Base-by-base conservation (phyloP, 495 filamentous ascomycete species). In the Aspergillus panamensis region DNA sequence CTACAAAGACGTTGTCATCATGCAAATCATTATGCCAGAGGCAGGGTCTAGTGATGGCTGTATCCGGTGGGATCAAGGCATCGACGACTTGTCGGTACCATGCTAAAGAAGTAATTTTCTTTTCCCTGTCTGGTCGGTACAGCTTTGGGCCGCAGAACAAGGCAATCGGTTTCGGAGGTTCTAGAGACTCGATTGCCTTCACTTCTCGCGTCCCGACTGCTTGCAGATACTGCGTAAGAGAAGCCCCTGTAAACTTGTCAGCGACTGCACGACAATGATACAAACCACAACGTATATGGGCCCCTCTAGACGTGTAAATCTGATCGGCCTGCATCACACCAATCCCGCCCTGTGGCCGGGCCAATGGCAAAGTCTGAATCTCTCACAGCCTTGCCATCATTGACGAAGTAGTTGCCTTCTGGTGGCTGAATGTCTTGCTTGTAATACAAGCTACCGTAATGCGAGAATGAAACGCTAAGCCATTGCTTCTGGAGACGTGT, bases 371-470 rank as follows among this genome's bases (percentile, higher is more conserved):
- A 75, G 62, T 55, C 55, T 14, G 57, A 58, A 52, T 72, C 58
- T 35, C 13, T 62, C 39, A 72, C 49, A 10, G 33, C 55, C 19
- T 59, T 59, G 48, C 65, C 67, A 60, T 69, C 47, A 32, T 63
- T 63, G 51, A 62, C 45, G 44, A 53, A 67, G 53, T 63, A 48
- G 32, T 42, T 68, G 30, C 48, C 58, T 54, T 17, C 17, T 55
- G 19, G 45, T 62, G 43, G 25, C 53, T 62, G 61, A 37, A 69
- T 42, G 45, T 69, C 67, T 37, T 31, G 13, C 17, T 45, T 42
- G 51, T 69, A 69, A 39, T 72, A 73, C n/a, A 72, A 59, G 53
- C 66, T 66, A 21, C 71, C 69, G 48, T 68, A 72, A 51, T 66
- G 55, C 13, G 61, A 62, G 61, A 75, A 72, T 17, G 61, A 66